Percentiles rank a stretch among this genome's conserved stretches.
Evolutionary conservation across 140 eudicot genomes (phyloP).

Genomic region (Bidens hawaiensis): DNA sequence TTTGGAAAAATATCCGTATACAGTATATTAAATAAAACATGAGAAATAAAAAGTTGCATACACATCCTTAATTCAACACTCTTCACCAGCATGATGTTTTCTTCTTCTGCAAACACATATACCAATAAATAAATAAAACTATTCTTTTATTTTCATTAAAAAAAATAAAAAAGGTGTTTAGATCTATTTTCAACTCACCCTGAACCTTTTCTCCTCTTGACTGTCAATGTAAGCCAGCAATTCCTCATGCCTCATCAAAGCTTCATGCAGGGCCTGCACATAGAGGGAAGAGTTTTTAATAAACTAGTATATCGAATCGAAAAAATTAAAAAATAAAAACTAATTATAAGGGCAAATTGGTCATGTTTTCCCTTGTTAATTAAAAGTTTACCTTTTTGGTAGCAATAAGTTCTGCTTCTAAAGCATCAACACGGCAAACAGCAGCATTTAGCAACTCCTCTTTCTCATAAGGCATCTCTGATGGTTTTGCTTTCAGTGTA

Average conservation of each 20-base stretch:
- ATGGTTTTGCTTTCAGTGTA: too few species aligned
- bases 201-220: constrained; percentile 68
- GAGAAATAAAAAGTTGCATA: neutral
- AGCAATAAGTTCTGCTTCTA: constrained; percentile 92
- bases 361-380: too few species aligned
- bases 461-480: constrained; percentile 68
- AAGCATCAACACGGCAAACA: constrained; percentile 90
- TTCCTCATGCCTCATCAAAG: constrained; percentile 96
- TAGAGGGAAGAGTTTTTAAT: too few species aligned
- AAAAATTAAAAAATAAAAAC: too few species aligned
- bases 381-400: constrained; percentile 65
- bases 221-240: constrained; percentile 80
- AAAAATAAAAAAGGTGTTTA: too few species aligned
- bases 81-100: constrained; percentile 77
- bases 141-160: too few species aligned
- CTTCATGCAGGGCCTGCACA: constrained; percentile 85
- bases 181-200: constrained; percentile 39
- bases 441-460: constrained; percentile 88
- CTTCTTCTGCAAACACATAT: constrained; percentile 46
- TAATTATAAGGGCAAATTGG: too few species aligned
- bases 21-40: constrained; percentile 9
- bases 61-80: neutral
- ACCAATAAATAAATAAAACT: too few species aligned
- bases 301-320: too few species aligned
- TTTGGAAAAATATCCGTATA: constrained; percentile 11